Evolutionary conservation across 176 grass and related monocot genomes (phyloP), one percentile per base, ranked within the genome.

Genomic region (Zea luxurians): DNA sequence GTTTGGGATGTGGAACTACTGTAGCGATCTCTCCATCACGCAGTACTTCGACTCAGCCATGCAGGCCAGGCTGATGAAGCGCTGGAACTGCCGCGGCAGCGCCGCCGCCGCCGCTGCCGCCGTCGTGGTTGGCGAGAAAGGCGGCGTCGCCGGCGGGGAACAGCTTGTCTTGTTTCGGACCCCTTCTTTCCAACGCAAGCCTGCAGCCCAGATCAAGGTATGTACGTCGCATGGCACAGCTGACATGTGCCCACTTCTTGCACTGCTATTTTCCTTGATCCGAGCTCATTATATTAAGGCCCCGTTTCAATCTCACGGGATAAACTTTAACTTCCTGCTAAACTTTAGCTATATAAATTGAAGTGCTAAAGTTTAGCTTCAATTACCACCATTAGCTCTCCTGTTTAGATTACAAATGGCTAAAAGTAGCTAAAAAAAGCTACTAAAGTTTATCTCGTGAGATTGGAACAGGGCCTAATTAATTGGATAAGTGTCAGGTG

Each of bases 31-130:
- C 20, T 85, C 91, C 7, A 90, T 93, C 82, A 93, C 88, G 34
- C 91, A 93, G 67, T 90, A 93, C 82, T 93, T 93, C 34, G 91
- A 93, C 66, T 79, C 88, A 4, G 91, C 87, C 34, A 90, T 90
- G 84, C 84, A 90, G 77, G 78, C 88, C 57, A 85, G 85, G 80
- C 75, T 93, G 53, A 80, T 87, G 61, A 82, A 78, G 72, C 85
- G 83, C 74, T 62, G 80, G 73, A 74, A 77, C 68, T 76, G 48
- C 60, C 61, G 80, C 2, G 77, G 68, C 64, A 55, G 60, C 61
- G 35, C 20, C 13, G 10, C 0, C n/a, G 64, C 1, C 4, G 64
- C 16, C 11, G 37, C 64, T 4, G 65, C 40, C 13, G 40, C 64
- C n/a, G 10, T 6, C 42, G 21, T 35, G 10, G 27, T 35, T 36